Conservation (phyloP, 495 filamentous ascomycete genomes). For the Astrothelium macrocarpum region DNA sequence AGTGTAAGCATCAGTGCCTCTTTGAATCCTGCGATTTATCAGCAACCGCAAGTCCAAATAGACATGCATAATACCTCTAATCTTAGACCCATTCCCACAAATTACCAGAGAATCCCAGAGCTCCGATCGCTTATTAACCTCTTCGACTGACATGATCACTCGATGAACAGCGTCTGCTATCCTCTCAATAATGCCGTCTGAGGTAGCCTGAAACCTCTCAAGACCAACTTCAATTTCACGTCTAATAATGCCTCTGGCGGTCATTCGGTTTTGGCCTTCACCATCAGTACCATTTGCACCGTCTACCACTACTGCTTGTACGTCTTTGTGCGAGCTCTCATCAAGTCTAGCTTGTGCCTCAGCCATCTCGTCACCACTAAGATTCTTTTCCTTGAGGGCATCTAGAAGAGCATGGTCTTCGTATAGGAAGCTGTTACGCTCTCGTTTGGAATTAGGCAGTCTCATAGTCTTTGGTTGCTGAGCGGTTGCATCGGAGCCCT, state of each 20-base stretch:
- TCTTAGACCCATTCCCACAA: conserved; percentile 75
- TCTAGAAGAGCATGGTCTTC: conserved; percentile 63
- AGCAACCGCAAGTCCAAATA: not conserved
- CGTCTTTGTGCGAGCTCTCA: conserved; percentile 34
- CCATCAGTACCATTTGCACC: conserved; percentile 22
- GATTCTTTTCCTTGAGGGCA: conserved; percentile 43
- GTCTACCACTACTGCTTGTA: conserved; percentile 31
- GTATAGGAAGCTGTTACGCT: conserved; percentile 68
- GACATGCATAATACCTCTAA: conserved; percentile 52
- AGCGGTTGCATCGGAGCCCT: conserved; percentile 34
- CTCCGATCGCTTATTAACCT: conserved; percentile 66
- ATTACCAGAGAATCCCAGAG: conserved; percentile 87
- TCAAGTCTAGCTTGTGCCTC: conserved; percentile 32
- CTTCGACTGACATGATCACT: conserved; percentile 65
- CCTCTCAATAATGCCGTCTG: conserved; percentile 60
- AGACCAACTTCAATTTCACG: conserved; percentile 76
- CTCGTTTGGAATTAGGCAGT: conserved; percentile 73
- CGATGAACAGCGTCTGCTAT: conserved; percentile 77
- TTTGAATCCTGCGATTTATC: conserved; percentile 51
- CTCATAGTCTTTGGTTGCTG: conserved; percentile 44
- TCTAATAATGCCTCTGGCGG: conserved; percentile 37
- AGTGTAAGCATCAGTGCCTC: conserved; percentile 75
- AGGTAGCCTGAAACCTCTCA: conserved; percentile 78
- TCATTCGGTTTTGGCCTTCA: conserved; percentile 17
- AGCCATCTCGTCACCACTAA: conserved; percentile 31